Percentiles rank a stretch among this genome's conserved stretches.
Evolutionary conservation across 2,329 filamentous ascomycete genomes (phyloP).

Genomic region (Fusarium sp.): DNA sequence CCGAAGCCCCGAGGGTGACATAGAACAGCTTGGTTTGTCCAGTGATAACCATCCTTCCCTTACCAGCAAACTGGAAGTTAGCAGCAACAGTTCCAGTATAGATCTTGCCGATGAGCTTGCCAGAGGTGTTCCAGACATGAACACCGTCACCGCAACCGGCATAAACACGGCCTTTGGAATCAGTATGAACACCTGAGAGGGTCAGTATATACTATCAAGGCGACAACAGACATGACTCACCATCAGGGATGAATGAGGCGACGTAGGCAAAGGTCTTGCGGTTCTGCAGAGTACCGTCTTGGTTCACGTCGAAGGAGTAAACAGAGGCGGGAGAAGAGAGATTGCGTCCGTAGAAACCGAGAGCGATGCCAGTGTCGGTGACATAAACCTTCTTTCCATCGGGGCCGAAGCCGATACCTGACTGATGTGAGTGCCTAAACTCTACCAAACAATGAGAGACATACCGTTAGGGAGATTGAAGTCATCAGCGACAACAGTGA

Average conservation of each 20-base stretch:
- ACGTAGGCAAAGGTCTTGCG: constrained; percentile 68
- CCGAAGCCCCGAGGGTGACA: constrained; percentile 29
- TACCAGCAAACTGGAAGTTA: constrained; percentile 60
- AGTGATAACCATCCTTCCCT: constrained; percentile 52
- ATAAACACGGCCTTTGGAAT: constrained; percentile 68
- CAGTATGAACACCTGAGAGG: constrained; percentile 63
- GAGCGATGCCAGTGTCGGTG: constrained; percentile 64
- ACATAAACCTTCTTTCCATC: constrained; percentile 66
- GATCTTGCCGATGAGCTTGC: constrained; percentile 67
- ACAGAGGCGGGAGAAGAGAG: constrained; percentile 59
- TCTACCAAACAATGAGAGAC: fast-evolving
- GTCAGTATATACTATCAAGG: background rate
- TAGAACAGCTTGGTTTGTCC: constrained; percentile 53
- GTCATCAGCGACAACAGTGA: constrained; percentile 68
- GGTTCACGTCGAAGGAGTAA: constrained; percentile 59
- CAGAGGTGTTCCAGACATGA: constrained; percentile 61
- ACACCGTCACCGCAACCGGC: constrained; percentile 63
- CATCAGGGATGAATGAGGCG: constrained; percentile 68
- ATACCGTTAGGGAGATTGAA: constrained; percentile 67
- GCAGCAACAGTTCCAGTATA: constrained; percentile 59
- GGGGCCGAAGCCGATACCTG: constrained; percentile 67
- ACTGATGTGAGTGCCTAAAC: fast-evolving
- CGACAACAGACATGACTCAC: constrained; percentile 51
- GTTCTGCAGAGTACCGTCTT: constrained; percentile 61
- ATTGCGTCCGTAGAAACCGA: constrained; percentile 58